Base-by-base conservation (phyloP, 305 asterid species). In the Withania somnifera region DNA sequence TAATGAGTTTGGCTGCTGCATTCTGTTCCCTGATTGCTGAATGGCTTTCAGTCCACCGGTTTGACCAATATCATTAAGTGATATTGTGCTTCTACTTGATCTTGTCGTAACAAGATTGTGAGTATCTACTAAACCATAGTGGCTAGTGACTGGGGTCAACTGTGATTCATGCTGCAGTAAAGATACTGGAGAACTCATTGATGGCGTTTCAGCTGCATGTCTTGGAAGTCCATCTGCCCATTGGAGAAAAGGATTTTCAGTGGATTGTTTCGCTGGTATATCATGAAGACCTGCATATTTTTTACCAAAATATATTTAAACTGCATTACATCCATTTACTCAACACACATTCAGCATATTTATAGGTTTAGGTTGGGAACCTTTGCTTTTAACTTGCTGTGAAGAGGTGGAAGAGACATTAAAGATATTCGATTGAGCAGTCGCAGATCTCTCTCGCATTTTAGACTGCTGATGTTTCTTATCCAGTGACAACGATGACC, bases 381-480 rank as follows among this genome's bases (percentile, higher is more conserved):
- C 97, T 89, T 77, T 83, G 90, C 81, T 86, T 90, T 84, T 81
- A 84, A 79, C 61, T 75, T 85, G 89, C 80, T 82, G 87, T 79
- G 63, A 34, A 64, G 91, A 78, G 83, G 73, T 86, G 63, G 86
- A 89, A 38, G 90, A 82, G 64, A 82, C 64, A 81, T 79, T 85
- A 80, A 67, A 68, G 78, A 38, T 68, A 40, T 76, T 83, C 32
- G 91, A 85, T 78, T 63, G 88, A 87, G 88, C 84, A 87, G 64
- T 85, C 80, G 86, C 90, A 19, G 94, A 50, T 63, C 87, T 84
- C 86, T 84, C 91, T 82, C 75, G 87, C 24, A 78, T 85, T 82
- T 83, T 90, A 87, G 88, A 85, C 84, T 86, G 83, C 81, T 83
- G 86, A 85, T 81, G 86, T 76, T 86, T 93, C 82, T 88, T 85